Percentiles rank a stretch among this genome's conserved stretches.
phyloP scores from a whole-genome alignment of 495 filamentous ascomycete species.

The Chaetomium tenue region DNA sequence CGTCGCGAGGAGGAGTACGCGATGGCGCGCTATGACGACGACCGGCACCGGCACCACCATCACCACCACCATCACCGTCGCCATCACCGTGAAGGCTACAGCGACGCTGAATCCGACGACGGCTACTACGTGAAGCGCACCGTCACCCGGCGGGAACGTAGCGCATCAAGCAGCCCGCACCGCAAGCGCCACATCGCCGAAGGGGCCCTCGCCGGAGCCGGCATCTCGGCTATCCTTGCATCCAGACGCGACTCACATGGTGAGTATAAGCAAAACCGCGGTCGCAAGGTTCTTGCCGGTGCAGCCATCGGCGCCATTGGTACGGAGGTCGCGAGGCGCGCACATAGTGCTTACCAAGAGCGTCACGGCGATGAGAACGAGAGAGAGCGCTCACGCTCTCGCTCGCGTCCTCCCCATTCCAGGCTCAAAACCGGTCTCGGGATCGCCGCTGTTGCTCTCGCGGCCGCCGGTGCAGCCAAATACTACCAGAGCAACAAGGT shows the following conservation, averaged over 20 bases:
- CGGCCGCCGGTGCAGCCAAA: conserved; percentile 72
- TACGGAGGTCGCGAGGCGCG: conserved; percentile 72
- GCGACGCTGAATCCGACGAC: conserved; percentile 55
- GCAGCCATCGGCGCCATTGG: conserved; percentile 80
- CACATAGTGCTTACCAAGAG: conserved; percentile 68
- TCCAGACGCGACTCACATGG: conserved; percentile 63
- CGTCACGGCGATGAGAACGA: conserved; percentile 52
- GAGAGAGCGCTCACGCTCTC: conserved; percentile 54
- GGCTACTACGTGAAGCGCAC: conserved; percentile 48
- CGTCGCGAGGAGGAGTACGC: conserved; percentile 51
- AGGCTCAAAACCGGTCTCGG: conserved; percentile 69
- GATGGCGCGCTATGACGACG: conserved; percentile 54
- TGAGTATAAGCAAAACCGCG: conserved; percentile 57
- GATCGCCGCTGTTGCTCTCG: conserved; percentile 75
- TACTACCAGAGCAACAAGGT: conserved; percentile 67
- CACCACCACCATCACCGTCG: conserved; percentile 49
- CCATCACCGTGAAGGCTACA: conserved; percentile 35
- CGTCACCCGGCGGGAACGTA: conserved; percentile 49
- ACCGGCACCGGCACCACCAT: conserved; percentile 46
- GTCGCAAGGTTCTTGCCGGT: conserved; percentile 74
- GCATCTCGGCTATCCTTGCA: conserved; percentile 68
- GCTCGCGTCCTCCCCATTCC: conserved; percentile 47
- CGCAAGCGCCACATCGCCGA: conserved; percentile 81
- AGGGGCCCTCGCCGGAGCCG: conserved; percentile 77
- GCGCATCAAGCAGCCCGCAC: conserved; percentile 45